phyloP scores from a whole-genome alignment of 352 stramenopile species.

The Pythium scleroteichum region DNA sequence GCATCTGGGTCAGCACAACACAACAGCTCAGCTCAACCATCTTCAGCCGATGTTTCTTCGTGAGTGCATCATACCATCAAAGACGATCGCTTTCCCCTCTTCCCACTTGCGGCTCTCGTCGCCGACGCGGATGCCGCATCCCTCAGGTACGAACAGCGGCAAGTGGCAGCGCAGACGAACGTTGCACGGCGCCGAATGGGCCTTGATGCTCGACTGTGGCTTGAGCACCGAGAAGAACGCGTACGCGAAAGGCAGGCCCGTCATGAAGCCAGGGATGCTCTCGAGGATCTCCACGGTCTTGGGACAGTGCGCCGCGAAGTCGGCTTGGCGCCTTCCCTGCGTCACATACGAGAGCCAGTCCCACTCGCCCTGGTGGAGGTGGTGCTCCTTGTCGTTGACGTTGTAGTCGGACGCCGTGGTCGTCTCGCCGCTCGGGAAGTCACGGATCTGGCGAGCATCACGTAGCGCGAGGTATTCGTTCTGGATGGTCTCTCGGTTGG shows the following conservation, averaged over 20 bases:
- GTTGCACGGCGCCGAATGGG: slow-evolving; percentile 95
- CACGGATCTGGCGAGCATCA: slow-evolving; percentile 27
- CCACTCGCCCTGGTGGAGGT: slow-evolving; percentile 88
- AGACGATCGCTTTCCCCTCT: slow-evolving; percentile 76
- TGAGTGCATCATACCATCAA: slow-evolving; percentile 53
- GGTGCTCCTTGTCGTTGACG: slow-evolving; percentile 68
- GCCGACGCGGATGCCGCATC: slow-evolving; percentile 92
- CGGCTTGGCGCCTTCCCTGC: slow-evolving; percentile 59
- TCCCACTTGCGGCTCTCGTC: slow-evolving; percentile 81
- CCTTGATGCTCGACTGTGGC: slow-evolving; percentile 85
- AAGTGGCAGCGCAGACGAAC: slow-evolving; percentile 95
- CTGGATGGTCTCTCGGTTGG: slow-evolving; percentile 57
- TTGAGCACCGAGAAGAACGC: slow-evolving; percentile 96
- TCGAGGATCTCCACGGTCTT: slow-evolving; percentile 74
- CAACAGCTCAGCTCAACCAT: neutral
- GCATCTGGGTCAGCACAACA: slow-evolving; percentile 39
- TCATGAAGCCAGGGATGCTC: slow-evolving; percentile 83
- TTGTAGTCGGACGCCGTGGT: slow-evolving; percentile 51
- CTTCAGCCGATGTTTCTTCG: neutral
- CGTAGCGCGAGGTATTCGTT: slow-evolving; percentile 61
- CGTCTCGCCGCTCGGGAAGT: neutral
- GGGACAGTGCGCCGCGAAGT: slow-evolving; percentile 67
- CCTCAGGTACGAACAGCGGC: slow-evolving; percentile 86
- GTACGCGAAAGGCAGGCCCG: slow-evolving; percentile 93
- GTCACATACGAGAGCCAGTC: slow-evolving; percentile 92